phyloP scores from a whole-genome alignment of 768 basidiomycete genomes.

The Boletales sp. region DNA sequence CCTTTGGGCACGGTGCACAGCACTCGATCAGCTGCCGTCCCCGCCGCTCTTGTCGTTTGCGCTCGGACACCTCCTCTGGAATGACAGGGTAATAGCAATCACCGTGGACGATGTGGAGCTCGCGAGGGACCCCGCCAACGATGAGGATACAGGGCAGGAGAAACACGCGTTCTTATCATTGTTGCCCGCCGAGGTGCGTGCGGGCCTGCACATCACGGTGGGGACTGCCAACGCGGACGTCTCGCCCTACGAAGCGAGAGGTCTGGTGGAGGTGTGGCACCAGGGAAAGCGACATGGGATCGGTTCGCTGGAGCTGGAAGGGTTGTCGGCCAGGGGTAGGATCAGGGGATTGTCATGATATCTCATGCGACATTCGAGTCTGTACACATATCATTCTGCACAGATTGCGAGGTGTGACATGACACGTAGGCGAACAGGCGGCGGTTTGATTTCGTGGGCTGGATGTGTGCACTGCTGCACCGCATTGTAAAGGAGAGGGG shows the following conservation, averaged over 20 bases:
- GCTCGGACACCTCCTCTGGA: constrained; percentile 66
- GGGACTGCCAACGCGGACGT: constrained; percentile 60
- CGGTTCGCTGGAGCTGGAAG: constrained; percentile 27
- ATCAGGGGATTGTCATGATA: constrained; percentile 24
- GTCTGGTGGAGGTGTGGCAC: constrained; percentile 56
- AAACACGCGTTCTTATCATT: constrained; percentile 45
- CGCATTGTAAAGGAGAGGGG: too few relatives aligned
- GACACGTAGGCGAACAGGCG: too few relatives aligned
- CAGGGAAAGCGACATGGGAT: constrained; percentile 30
- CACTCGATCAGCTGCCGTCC: constrained; percentile 11
- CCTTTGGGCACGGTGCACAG: constrained; percentile 42
- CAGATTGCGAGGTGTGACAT: too few relatives aligned
- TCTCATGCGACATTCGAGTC: not conserved
- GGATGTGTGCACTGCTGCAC: too few relatives aligned
- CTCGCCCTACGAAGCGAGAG: constrained; percentile 64
- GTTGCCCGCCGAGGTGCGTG: constrained; percentile 45
- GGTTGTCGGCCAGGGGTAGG: constrained; percentile 27
- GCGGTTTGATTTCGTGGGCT: too few relatives aligned
- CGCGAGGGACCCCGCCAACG: constrained; percentile 27
- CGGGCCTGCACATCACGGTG: constrained; percentile 80
- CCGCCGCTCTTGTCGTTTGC: constrained; percentile 59
- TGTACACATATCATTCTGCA: too few relatives aligned
- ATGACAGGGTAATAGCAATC: constrained; percentile 76
- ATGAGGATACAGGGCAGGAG: constrained; percentile 29
- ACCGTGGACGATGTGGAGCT: constrained; percentile 59